A percentile compares a stretch with the other conserved stretches of the same genome.
Conservation (phyloP, 257 asterid genomes). For the Marsdenia floribunda region DNA sequence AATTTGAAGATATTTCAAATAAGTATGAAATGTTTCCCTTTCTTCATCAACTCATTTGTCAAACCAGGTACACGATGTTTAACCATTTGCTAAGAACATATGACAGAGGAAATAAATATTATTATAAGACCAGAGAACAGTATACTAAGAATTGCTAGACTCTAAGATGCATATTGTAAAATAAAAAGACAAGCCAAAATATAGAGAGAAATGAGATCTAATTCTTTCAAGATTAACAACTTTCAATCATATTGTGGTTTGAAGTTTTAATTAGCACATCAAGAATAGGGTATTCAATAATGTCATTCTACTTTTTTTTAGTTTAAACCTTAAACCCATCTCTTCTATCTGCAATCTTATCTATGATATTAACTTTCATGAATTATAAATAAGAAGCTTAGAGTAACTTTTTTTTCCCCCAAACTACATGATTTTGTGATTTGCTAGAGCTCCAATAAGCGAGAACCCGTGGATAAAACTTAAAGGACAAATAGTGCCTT, state of each 20-base stretch:
- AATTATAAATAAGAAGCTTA: neutral
- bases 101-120: constrained; percentile 1
- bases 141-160: neutral
- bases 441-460: neutral
- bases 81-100: constrained; percentile 65
- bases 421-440: neutral
- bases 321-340: neutral
- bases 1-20: constrained; percentile 76
- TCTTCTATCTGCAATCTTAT: neutral
- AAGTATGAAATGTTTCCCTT: constrained; percentile 77
- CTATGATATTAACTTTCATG: neutral
- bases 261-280: neutral
- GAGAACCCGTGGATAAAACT: neutral
- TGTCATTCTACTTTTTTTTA: neutral
- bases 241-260: neutral
- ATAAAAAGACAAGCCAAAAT: neutral
- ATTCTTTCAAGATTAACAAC: neutral
- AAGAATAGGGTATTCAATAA: neutral
- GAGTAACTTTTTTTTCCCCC: no score
- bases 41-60: constrained; percentile 54
- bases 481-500: neutral
- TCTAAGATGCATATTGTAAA: neutral
- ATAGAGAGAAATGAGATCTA: neutral
- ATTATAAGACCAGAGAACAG: neutral
- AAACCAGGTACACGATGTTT: constrained; percentile 69